Base-by-base conservation (phyloP, 805 yeast genomes). In the Saccharomycopsis amapae region DNA sequence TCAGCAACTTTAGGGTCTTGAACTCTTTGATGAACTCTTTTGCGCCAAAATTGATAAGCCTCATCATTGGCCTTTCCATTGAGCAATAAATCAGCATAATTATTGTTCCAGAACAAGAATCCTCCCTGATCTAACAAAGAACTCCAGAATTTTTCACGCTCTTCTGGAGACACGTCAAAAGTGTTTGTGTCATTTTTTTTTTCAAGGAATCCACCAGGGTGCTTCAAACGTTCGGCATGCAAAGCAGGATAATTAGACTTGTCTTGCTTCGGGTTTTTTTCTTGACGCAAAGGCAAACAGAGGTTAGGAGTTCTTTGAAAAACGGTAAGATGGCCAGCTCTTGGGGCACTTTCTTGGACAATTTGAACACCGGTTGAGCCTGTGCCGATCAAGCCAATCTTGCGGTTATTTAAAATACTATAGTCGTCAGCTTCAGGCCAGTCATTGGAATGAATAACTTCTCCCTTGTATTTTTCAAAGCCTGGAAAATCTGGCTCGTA, bases 31-130 rank as follows among this genome's bases (percentile, higher is more conserved):
- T 20, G 44, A 4, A 44, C 45, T 7, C 42, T 38, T 19, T 47
- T 48, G 31, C 51, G 35, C 57, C 56, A 54, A 34, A 40, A 54
- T 13, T 46, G 31, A 40, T 50, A 54, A 19, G 55, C 53, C 20
- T 40, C 38, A 24, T 44, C 40, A 37, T 54, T 54, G 9, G 55
- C 48, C 20, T 43, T 32, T 35, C 40, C 40, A 38, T 53, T 45
- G 15, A 46, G 34, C 12, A 53, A 35, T 7, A 48, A 26, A 25
- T 54, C 57, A 7, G 33, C 24, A 28, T 44, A 54, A 26, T 51
- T 56, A n/a, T 51, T 55, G 12, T 53, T 49, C 64, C 64, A 61
- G 48, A 56, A 56, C 7, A 34, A 26, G 46, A 60, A 60, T 4
- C 64, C 63, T 18, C 63, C 63, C 12, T 42, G 36, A 13, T 55